phyloP scores from a whole-genome alignment of 163 green algal genomes.

The Chlorella variabilis region DNA sequence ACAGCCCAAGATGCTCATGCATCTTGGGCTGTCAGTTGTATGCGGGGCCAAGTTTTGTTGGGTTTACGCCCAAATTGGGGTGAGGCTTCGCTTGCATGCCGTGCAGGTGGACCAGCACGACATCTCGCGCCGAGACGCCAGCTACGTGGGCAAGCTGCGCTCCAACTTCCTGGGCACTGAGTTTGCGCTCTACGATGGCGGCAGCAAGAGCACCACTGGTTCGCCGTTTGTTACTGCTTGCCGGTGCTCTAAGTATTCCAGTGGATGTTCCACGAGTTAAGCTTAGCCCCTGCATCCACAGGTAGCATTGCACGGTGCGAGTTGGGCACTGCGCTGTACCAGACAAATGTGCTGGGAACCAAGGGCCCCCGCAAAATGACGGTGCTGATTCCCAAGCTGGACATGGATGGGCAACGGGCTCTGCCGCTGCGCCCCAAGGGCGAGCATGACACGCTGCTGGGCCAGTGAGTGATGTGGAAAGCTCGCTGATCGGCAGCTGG shows the following conservation, averaged over 20 bases:
- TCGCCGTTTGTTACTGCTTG: background rate
- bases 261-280: background rate
- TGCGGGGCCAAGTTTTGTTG: too few species aligned
- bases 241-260: background rate
- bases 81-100: too few species aligned
- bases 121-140: background rate
- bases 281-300: background rate
- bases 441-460: slow-evolving; percentile 28
- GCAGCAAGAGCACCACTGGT: slow-evolving; percentile 54
- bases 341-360: slow-evolving; percentile 94
- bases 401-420: slow-evolving; percentile 26
- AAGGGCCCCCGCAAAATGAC: slow-evolving; percentile 92
- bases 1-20: too few species aligned
- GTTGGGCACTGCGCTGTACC: slow-evolving; percentile 82
- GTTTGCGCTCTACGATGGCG: slow-evolving; percentile 87
- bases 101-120: slow-evolving; percentile 34
- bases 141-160: slow-evolving; percentile 75
- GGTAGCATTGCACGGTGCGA: slow-evolving; percentile 51
- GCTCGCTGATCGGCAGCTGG: background rate
- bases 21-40: too few species aligned
- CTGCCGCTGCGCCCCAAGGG: background rate
- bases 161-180: slow-evolving; percentile 96
- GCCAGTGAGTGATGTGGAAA: slow-evolving; percentile 13
- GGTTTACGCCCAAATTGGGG: too few species aligned
- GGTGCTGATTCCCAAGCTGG: slow-evolving; percentile 74